Evolutionary conservation across 495 filamentous ascomycete species (phyloP).

Genomic region (Chaetomidium leptoderma): DNA sequence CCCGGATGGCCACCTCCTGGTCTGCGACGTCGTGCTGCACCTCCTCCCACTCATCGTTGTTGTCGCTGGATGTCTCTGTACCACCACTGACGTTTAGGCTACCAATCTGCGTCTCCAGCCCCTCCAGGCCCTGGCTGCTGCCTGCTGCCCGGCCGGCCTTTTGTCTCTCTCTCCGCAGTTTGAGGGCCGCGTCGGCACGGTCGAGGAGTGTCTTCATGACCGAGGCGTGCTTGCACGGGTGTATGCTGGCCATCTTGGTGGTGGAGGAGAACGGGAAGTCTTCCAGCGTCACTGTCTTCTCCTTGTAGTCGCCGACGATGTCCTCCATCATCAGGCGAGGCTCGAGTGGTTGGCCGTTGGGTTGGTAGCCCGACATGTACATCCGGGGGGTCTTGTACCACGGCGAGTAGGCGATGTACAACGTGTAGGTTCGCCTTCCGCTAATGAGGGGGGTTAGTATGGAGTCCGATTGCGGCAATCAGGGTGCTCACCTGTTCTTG

Average conservation of each 20-base stretch:
- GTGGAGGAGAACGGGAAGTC: conserved; percentile 89
- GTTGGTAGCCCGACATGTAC: conserved; percentile 86
- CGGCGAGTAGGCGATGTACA: conserved; percentile 96
- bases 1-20: conserved; percentile 83
- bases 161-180: conserved; percentile 78
- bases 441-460: conserved; percentile 41
- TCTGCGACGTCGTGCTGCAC: conserved; percentile 63
- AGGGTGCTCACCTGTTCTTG: conserved; percentile 62
- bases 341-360: conserved; percentile 76
- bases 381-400: conserved; percentile 96
- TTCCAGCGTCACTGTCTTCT: conserved; percentile 98
- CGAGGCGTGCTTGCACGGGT: conserved; percentile 86
- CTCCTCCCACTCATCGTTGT: conserved; percentile 83
- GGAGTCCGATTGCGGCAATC: not conserved
- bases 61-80: conserved; percentile 35
- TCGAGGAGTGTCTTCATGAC: conserved; percentile 99
- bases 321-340: conserved; percentile 98
- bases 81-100: conserved; percentile 45
- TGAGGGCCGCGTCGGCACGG: conserved; percentile 87
- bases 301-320: conserved; percentile 98
- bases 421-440: conserved; percentile 83
- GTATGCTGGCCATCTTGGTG: conserved; percentile 93
- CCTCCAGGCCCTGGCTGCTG: conserved; percentile 51
- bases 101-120: conserved; percentile 57
- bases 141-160: conserved; percentile 46